Percentiles rank a stretch among this genome's conserved stretches.
Evolutionary conservation across 2,329 filamentous ascomycete genomes (phyloP).

Genomic region (Exophiala calicioides): DNA sequence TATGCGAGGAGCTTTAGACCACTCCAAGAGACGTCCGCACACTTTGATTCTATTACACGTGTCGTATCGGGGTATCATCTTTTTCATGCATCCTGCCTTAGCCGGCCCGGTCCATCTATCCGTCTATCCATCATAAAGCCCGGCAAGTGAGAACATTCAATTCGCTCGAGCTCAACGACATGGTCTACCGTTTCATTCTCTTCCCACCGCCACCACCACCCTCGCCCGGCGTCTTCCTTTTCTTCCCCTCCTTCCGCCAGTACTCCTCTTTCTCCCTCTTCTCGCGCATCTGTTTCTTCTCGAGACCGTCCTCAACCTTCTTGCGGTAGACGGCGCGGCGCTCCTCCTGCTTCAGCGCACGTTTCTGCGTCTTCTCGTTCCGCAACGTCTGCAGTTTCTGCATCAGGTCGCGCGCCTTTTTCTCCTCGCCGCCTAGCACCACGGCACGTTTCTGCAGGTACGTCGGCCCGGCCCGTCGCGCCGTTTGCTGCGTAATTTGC

Average conservation of each 20-base stretch:
- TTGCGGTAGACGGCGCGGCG: constrained; percentile 75
- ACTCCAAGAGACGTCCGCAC: too few relatives aligned
- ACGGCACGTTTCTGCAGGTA: constrained; percentile 96
- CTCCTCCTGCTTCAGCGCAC: constrained; percentile 84
- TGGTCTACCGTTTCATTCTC: constrained; percentile 38
- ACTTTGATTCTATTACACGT: too few relatives aligned
- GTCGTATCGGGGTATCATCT: too few relatives aligned
- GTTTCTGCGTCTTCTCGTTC: constrained; percentile 86
- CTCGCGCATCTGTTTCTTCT: constrained; percentile 84
- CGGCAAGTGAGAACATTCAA: too few relatives aligned
- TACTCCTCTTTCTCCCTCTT: constrained; percentile 90
- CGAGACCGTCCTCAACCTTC: constrained; percentile 77
- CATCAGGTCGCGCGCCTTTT: constrained; percentile 82
- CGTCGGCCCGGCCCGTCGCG: constrained; percentile 75
- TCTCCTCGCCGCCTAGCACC: constrained; percentile 82
- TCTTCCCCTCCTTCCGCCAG: constrained; percentile 88
- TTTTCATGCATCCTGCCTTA: too few relatives aligned
- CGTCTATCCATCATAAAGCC: too few relatives aligned
- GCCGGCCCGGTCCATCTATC: too few relatives aligned
- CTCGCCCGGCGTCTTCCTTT: constrained; percentile 61
- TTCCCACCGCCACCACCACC: constrained; percentile 53
- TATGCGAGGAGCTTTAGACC: too few relatives aligned
- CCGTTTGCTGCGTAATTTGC: constrained; percentile 79
- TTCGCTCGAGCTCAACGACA: not conserved
- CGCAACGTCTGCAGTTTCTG: constrained; percentile 88